Conservation (phyloP, 176 grass and related monocot genomes). For the bread wheat (Triticum aestivum) region DNA sequence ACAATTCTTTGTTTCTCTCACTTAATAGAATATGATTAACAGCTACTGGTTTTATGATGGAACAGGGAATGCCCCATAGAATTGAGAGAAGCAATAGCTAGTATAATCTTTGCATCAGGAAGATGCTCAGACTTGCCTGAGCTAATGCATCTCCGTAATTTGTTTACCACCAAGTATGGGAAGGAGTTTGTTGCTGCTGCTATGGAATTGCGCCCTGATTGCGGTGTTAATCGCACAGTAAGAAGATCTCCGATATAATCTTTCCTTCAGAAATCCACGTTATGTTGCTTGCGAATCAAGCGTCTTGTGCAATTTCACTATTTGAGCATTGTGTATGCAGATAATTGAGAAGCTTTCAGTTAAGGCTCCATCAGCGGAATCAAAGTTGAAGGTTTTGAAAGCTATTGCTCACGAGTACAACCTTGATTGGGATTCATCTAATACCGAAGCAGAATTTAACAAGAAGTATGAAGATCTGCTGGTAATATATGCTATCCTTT, state of each 20-base stretch:
- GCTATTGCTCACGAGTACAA: constrained; percentile 78
- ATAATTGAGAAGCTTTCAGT: constrained; percentile 98
- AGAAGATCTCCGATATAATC: constrained; percentile 27
- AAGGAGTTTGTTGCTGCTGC: constrained; percentile 88
- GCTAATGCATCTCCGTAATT: constrained; percentile 72
- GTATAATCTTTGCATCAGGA: constrained; percentile 94
- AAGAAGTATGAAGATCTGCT: constrained; percentile 96
- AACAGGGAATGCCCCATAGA: constrained; percentile 90
- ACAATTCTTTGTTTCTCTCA: neutral
- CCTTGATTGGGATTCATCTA: constrained; percentile 91
- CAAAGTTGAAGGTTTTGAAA: constrained; percentile 84
- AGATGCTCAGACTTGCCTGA: constrained; percentile 99
- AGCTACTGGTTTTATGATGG: constrained; percentile 30
- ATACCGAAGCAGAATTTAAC: constrained; percentile 76
- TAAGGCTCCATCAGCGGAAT: constrained; percentile 76
- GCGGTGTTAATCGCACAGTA: constrained; percentile 92
- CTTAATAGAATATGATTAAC: constrained; percentile 21
- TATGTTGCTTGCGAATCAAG: neutral
- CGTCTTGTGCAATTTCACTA: neutral
- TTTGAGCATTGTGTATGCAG: constrained; percentile 37
- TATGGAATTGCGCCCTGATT: constrained; percentile 82
- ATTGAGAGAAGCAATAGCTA: constrained; percentile 80
- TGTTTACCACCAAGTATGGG: constrained; percentile 89
- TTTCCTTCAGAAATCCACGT: constrained; percentile 3
- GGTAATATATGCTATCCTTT: constrained; percentile 49